Percentiles rank a stretch among this genome's conserved stretches.
Conservation (phyloP, 352 stramenopile genomes). For the Thraustochytrium aureum region DNA sequence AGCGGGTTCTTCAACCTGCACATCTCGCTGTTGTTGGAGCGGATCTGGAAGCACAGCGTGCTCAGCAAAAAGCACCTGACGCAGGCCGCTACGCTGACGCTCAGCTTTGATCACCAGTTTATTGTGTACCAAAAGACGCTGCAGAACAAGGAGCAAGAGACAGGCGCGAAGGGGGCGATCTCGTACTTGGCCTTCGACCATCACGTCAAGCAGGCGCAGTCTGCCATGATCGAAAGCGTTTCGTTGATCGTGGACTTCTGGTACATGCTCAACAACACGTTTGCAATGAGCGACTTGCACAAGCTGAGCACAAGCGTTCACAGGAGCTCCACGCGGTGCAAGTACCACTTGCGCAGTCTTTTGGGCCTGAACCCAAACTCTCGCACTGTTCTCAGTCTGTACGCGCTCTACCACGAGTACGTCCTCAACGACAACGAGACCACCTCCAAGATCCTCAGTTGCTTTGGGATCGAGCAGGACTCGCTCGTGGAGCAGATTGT, state of each 20-base stretch:
- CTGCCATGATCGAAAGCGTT: constrained; percentile 26
- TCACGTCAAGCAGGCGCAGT: constrained; percentile 35
- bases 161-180: constrained; percentile 30
- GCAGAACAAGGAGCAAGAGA: constrained; percentile 48
- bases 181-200: constrained; percentile 50
- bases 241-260: constrained; percentile 35
- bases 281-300: constrained; percentile 3
- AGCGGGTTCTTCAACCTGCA: constrained; percentile 45
- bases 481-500: constrained; percentile 23
- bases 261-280: constrained; percentile 4
- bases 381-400: constrained; percentile 14
- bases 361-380: constrained; percentile 35
- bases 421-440: constrained; percentile 35
- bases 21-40: constrained; percentile 41
- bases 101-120: constrained; percentile 28
- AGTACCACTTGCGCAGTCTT: constrained; percentile 23
- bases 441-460: constrained; percentile 32
- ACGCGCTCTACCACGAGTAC: constrained; percentile 49
- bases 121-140: constrained; percentile 49
- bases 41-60: constrained; percentile 39
- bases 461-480: not conserved
- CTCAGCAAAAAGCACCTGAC: constrained; percentile 6
- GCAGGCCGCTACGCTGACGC: not conserved
- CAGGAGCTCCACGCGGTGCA: not conserved
- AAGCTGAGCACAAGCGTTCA: constrained; percentile 22